phyloP scores from a whole-genome alignment of 139 green algal genomes.

The Chlamydomonas sphaeroides region DNA sequence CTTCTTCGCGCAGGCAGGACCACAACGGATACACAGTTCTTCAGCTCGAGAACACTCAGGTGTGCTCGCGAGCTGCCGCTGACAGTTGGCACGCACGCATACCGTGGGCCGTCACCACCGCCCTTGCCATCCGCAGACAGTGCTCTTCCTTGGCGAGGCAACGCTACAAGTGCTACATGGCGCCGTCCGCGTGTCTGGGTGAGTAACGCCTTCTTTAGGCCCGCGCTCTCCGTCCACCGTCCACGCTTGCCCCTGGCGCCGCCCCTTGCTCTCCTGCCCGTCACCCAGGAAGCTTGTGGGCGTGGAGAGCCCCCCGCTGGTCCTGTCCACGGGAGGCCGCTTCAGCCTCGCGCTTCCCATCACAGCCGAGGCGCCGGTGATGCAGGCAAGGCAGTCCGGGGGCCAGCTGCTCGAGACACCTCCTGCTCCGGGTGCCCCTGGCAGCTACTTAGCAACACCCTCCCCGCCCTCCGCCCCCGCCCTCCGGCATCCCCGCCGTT shows the following conservation, averaged over 20 bases:
- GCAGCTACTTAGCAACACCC: too few relatives aligned
- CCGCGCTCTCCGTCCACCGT: not conserved
- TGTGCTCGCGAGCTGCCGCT: not conserved
- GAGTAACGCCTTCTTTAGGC: not conserved
- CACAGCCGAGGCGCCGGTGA: not conserved
- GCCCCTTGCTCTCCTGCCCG: not conserved
- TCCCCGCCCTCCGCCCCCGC: too few relatives aligned
- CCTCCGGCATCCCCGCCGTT: too few relatives aligned
- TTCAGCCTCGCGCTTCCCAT: conserved; percentile 42
- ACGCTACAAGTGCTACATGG: conserved; percentile 43
- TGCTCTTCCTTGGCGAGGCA: conserved; percentile 44
- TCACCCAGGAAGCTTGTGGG: conserved; percentile 37
- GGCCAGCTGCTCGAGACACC: not conserved
- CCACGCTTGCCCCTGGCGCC: not conserved
- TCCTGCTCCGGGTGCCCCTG: too few relatives aligned
- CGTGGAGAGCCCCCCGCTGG: conserved; percentile 27
- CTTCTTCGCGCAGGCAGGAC: conserved; percentile 20
- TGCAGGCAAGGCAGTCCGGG: not conserved
- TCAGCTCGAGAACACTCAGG: not conserved
- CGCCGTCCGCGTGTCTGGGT: conserved; percentile 35
- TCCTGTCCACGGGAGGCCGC: conserved; percentile 45
- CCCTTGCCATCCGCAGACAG: conserved; percentile 6
- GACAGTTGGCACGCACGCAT: not conserved
- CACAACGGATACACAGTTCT: conserved; percentile 22
- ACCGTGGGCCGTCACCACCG: not conserved